A percentile compares a stretch with the other conserved stretches of the same genome.
Evolutionary conservation across 345 rosid species (phyloP).

Genomic region (Euclidium syriacum): DNA sequence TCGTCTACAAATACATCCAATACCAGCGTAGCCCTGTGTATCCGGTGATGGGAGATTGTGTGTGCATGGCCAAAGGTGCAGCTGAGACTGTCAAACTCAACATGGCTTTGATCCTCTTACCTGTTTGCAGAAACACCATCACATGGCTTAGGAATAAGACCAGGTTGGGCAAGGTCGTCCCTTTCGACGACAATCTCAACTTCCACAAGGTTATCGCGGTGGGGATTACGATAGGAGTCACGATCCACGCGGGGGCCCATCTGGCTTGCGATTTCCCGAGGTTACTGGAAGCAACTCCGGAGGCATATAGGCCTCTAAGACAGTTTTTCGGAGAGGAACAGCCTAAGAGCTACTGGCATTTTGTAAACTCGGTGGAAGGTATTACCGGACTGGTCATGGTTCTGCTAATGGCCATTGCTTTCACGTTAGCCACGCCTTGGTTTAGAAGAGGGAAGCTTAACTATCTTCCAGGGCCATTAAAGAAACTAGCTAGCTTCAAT

Average conservation of each 20-base stretch:
- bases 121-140: constrained; percentile 74
- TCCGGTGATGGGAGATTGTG: constrained; percentile 62
- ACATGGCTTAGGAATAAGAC: constrained; percentile 81
- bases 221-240: constrained; percentile 56
- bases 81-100: constrained; percentile 67
- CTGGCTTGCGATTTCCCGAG: constrained; percentile 68
- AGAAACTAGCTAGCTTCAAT: constrained; percentile 75
- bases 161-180: constrained; percentile 55
- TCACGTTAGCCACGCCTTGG: constrained; percentile 71
- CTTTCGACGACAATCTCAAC: constrained; percentile 84
- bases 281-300: constrained; percentile 47
- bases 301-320: constrained; percentile 46
- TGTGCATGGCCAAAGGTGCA: constrained; percentile 76
- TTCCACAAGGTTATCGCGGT: constrained; percentile 81
- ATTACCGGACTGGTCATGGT: constrained; percentile 60
- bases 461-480: constrained; percentile 48
- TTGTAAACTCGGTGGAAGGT: constrained; percentile 58
- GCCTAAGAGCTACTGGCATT: constrained; percentile 62
- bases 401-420: constrained; percentile 68
- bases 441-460: constrained; percentile 53
- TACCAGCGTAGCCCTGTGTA: constrained; percentile 47
- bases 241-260: constrained; percentile 55
- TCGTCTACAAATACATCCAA: constrained; percentile 52
- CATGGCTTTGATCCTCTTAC: constrained; percentile 73
- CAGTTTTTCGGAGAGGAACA: constrained; percentile 54